These are phyloP conservation scores for Oryza glumipatula DNA, from an alignment of 176 grass and related monocot species.

Conservation along the genomic window DNA sequence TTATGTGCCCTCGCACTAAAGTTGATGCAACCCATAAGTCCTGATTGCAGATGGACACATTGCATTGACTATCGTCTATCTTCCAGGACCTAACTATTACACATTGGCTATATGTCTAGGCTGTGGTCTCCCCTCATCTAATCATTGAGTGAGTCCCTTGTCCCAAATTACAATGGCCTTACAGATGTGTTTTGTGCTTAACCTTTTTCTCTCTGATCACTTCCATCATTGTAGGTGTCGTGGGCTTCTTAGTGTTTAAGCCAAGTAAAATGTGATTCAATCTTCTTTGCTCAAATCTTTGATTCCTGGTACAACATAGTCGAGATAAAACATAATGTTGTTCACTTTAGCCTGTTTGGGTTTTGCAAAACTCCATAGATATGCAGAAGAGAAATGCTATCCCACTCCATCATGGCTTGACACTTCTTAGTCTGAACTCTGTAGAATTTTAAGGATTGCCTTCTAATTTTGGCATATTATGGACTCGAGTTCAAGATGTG, in stretches of 20 bases:
- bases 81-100: background rate
- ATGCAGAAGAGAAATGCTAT: too few relatives aligned
- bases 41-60: background rate
- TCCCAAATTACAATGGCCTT: background rate
- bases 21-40: background rate
- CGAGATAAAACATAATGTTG: background rate
- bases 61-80: background rate
- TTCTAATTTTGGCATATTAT: background rate
- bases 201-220: background rate
- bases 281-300: conserved; percentile 1
- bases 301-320: background rate
- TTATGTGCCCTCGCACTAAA: background rate
- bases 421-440: background rate
- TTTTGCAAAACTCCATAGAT: too few relatives aligned
- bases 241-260: background rate
- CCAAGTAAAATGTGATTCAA: background rate
- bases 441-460: background rate
- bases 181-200: background rate
- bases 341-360: background rate
- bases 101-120: background rate
- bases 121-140: background rate
- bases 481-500: background rate
- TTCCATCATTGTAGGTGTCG: background rate
- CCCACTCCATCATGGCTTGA: background rate
- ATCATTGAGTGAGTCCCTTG: background rate